Conservation (phyloP, 2,329 filamentous ascomycete genomes). For the Mariannaea elegans region DNA sequence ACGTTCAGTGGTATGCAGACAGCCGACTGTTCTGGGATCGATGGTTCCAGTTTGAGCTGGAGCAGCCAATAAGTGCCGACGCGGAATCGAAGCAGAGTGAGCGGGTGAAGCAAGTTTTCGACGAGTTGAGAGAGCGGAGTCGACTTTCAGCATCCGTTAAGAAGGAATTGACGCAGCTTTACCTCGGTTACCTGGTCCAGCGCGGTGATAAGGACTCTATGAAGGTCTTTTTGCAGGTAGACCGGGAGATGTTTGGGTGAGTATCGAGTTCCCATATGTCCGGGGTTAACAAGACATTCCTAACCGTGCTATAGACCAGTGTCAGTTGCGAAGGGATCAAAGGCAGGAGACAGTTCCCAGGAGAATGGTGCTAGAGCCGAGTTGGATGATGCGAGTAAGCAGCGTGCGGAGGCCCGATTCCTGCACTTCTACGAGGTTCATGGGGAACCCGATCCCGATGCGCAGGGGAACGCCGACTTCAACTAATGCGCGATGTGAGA, state of each 20-base stretch:
- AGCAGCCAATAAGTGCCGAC: conserved; percentile 75
- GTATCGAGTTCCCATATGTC: conserved; percentile 36
- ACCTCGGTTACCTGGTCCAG: conserved; percentile 86
- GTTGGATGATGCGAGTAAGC: conserved; percentile 60
- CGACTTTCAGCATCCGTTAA: conserved; percentile 73
- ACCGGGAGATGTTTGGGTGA: conserved; percentile 87
- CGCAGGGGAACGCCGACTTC: conserved; percentile 61
- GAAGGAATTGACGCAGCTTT: conserved; percentile 78
- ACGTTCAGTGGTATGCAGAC: conserved; percentile 84
- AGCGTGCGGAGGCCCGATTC: conserved; percentile 61
- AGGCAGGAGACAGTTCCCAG: conserved; percentile 49
- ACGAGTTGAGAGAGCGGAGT: conserved; percentile 78
- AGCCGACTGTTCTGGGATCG: conserved; percentile 90
- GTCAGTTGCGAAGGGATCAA: conserved; percentile 55
- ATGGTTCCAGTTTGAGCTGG: conserved; percentile 89
- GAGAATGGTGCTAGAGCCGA: conserved; percentile 57
- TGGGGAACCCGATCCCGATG: conserved; percentile 54
- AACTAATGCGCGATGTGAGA: conserved; percentile 47
- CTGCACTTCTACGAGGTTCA: conserved; percentile 64
- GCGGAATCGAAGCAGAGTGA: conserved; percentile 72
- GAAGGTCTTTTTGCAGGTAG: conserved; percentile 84
- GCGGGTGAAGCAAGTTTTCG: conserved; percentile 82
- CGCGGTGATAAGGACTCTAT: conserved; percentile 84
- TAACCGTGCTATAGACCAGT: conserved; percentile 50
- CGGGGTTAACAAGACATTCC: conserved; percentile 16